Evolutionary conservation across 805 yeast genomes (phyloP), one percentile per base, ranked within the genome.

Genomic region (Danielia reshetovae): DNA sequence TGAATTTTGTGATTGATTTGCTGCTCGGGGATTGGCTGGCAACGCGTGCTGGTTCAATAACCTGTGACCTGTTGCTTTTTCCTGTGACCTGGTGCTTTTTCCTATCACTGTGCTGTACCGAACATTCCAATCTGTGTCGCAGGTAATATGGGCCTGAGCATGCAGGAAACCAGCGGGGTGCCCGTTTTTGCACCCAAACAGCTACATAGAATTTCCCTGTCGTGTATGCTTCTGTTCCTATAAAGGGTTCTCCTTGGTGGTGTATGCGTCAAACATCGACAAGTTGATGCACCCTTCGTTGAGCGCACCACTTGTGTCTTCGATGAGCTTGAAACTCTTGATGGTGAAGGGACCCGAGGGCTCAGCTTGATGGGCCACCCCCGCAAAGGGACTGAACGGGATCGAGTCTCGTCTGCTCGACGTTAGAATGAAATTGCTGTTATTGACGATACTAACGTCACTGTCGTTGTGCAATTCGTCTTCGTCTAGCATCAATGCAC

Each of bases 261-360:
- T 56, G 42, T 58, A 67, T 0, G 71, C 68, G 35, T 65, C 71
- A 30, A 68, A 63, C 21, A 64, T 45, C 45, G 61, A 68, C 11
- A 68, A 48, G 41, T 49, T 67, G 15, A 68, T 60, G 9, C 72
- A 68, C 35, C 72, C 72, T 16, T 64, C 70, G 12, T 50, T 68
- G 27, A 66, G 50, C 29, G 65, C 68, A 6, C 42, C 57, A 18
- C 56, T 46, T 3, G 65, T 54, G 35, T 61, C 63, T 40, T 66
- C 70, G 25, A 67, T 48, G 3, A 67, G 51, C 36, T 62, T 62
- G 40, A 54, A 60, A 34, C 71, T 66, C 24, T 57, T 55, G 24
- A 66, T 44, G 18, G 52, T 46, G 40, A 63, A 62, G 18, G 49
- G 38, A 23, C 36, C 37, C 21, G 28, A 23, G n/a, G 30, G 31